Base-by-base conservation (phyloP, 2,329 filamentous ascomycete genomes). In the Aspergillus latus region DNA sequence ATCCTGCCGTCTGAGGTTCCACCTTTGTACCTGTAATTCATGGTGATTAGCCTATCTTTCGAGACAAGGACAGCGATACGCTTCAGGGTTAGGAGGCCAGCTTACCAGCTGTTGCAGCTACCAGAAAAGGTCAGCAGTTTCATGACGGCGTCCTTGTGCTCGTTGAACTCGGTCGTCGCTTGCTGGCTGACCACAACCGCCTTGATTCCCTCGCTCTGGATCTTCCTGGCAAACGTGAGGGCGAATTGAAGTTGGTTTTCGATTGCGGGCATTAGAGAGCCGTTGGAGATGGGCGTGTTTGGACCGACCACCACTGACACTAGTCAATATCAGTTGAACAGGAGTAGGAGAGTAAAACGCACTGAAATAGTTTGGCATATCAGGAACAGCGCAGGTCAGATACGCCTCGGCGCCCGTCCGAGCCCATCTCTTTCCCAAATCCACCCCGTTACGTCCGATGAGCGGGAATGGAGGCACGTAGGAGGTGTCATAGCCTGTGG, bases 221-320 rank as follows among this genome's bases (percentile, higher is more conserved):
- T 48, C 39, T 58, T 60, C 4, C 34, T 66, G 42, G 83, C 78
- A 15, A 76, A 69, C 30, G 76, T 69, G 5, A 80, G 70, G 54
- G 84, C 78, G 66, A 83, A 83, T 15, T 55, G 52, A 21, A 81
- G 80, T 51, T 81, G 80, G 66, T 81, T 80, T 56, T 82, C 77
- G 59, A 71, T 76, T 9, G 80, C 70, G 4, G 81, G 81, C 62
- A 83, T 81, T 28, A 81, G 76, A 58, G 76, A 79, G 11, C 80
- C 80, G 58, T 81, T 77, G 15, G 74, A 76, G 46, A 83, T 80
- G 4, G 80, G 80, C 2, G 75, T 78, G 65, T 80, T 80, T 50
- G 80, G 81, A 3, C 81, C 80, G 34, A 82, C 69, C 63, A 82
- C 54, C 45, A 57, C 53, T 59, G 21, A 16, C 16, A 40, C n/a